Conservation (phyloP, 2,329 filamentous ascomycete genomes). For the Epicoccum nigrum region DNA sequence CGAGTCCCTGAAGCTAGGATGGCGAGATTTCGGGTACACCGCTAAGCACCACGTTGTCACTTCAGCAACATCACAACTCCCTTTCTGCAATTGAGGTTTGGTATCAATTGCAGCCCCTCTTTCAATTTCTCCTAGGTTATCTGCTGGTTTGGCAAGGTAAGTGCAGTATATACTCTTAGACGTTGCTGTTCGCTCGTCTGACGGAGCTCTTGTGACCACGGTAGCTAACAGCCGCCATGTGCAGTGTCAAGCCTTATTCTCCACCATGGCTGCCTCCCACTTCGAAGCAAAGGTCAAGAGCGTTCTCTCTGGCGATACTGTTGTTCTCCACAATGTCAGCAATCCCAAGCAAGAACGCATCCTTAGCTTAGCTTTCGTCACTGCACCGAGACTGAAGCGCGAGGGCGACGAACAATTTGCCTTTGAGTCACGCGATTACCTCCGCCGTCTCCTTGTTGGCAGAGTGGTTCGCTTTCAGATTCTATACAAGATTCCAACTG, state of each 20-base stretch:
- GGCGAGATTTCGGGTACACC: slow-evolving; percentile 18
- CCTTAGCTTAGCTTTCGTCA: slow-evolving; percentile 90
- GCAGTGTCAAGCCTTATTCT: slow-evolving; percentile 12
- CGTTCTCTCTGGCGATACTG: slow-evolving; percentile 90
- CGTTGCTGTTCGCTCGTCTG: neutral
- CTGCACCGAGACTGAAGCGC: slow-evolving; percentile 81
- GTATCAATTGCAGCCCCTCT: slow-evolving; percentile 23
- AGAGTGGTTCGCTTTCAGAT: slow-evolving; percentile 86
- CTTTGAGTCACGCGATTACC: slow-evolving; percentile 92
- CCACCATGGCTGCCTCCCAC: slow-evolving; percentile 39
- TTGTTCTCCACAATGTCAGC: slow-evolving; percentile 80
- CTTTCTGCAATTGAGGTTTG: slow-evolving; percentile 18
- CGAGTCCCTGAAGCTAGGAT: slow-evolving; percentile 22
- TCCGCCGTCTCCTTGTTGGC: slow-evolving; percentile 82
- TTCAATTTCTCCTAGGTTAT: slow-evolving; percentile 9
- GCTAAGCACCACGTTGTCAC: slow-evolving; percentile 21
- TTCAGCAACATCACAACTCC: slow-evolving; percentile 16
- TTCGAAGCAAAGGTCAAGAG: slow-evolving; percentile 74
- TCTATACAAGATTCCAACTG: slow-evolving; percentile 83
- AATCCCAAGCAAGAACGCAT: slow-evolving; percentile 83
- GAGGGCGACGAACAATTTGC: slow-evolving; percentile 92
- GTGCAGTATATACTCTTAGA: neutral
- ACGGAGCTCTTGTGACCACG: slow-evolving; percentile 18
- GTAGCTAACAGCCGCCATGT: slow-evolving; percentile 11
- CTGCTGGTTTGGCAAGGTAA: slow-evolving; percentile 19